Evolutionary conservation across 2,329 filamentous ascomycete genomes (phyloP).

Genomic region (Colletotrichum cordylinicola): DNA sequence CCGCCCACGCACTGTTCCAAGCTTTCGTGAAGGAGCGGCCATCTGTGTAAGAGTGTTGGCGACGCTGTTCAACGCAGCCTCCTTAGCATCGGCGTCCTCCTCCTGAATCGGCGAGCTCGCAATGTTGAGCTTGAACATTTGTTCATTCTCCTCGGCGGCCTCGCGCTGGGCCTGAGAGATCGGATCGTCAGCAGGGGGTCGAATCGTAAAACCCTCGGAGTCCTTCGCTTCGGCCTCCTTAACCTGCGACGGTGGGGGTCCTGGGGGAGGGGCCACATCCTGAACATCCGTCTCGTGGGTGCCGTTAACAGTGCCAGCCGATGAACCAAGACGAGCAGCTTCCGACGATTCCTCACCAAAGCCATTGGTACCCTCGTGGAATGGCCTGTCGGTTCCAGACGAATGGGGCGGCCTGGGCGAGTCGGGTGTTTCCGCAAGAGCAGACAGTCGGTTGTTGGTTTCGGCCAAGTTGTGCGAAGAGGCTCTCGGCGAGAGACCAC

Average conservation of each 20-base stretch:
- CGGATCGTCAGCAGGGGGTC: conserved; percentile 64
- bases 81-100: conserved; percentile 75
- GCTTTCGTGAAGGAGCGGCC: conserved; percentile 70
- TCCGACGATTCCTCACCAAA: conserved; percentile 40
- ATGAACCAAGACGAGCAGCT: conserved; percentile 33
- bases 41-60: conserved; percentile 72
- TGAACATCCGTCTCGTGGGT: conserved; percentile 50
- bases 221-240: conserved; percentile 59
- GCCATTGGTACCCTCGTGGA: conserved; percentile 53
- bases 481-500: conserved; percentile 58
- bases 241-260: conserved; percentile 53
- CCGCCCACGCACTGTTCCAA: conserved; percentile 83
- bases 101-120: conserved; percentile 79
- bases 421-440: conserved; percentile 63
- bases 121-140: conserved; percentile 81
- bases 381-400: conserved; percentile 32
- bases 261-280: conserved; percentile 57
- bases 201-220: conserved; percentile 79
- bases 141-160: conserved; percentile 65
- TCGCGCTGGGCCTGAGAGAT: conserved; percentile 78
- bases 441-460: conserved; percentile 56
- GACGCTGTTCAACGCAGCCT: conserved; percentile 77
- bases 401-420: conserved; percentile 30
- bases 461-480: conserved; percentile 67
- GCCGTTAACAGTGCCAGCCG: conserved; percentile 51